Evolutionary conservation across 2,329 filamentous ascomycete genomes (phyloP).

Genomic region (Phoma sp.): DNA sequence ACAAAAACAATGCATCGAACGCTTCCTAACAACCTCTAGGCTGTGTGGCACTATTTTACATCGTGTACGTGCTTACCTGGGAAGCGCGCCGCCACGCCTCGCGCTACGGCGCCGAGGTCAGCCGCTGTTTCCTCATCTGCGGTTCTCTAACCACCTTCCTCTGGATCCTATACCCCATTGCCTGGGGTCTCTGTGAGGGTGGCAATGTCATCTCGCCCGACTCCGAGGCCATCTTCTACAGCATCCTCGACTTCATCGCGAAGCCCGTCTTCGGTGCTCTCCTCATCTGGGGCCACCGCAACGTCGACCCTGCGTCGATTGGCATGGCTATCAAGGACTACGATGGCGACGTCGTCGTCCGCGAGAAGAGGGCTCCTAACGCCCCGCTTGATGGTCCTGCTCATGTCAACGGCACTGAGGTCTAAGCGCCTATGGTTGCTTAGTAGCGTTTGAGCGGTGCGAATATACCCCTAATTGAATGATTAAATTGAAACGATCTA

Average conservation of each 20-base stretch:
- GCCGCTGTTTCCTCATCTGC: slow-evolving; percentile 60
- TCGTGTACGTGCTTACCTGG: slow-evolving; percentile 65
- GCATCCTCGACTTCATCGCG: slow-evolving; percentile 68
- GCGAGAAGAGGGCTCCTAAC: slow-evolving; percentile 27
- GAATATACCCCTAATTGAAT: slow-evolving; percentile 2
- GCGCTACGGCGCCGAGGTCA: slow-evolving; percentile 61
- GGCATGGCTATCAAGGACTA: slow-evolving; percentile 61
- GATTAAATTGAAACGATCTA: neutral
- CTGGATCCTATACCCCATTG: slow-evolving; percentile 68
- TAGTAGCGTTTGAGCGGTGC: neutral
- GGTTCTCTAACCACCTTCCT: slow-evolving; percentile 66
- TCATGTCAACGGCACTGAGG: neutral
- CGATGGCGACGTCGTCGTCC: slow-evolving; percentile 43
- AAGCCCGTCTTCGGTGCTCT: slow-evolving; percentile 69
- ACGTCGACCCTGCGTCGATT: slow-evolving; percentile 64
- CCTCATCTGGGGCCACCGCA: slow-evolving; percentile 67
- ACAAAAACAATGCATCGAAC: no score
- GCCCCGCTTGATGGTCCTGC: slow-evolving; percentile 6
- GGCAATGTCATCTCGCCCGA: slow-evolving; percentile 71
- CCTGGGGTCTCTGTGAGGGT: slow-evolving; percentile 69
- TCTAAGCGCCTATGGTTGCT: neutral
- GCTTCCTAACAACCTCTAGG: slow-evolving; percentile 21
- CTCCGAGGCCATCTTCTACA: slow-evolving; percentile 72
- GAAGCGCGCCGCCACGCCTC: slow-evolving; percentile 64
- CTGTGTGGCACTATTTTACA: slow-evolving; percentile 60